A percentile compares a stretch with the other conserved stretches of the same genome.
Evolutionary conservation across 805 yeast species (phyloP).

Genomic region (Zygosaccharomyces siamensis): DNA sequence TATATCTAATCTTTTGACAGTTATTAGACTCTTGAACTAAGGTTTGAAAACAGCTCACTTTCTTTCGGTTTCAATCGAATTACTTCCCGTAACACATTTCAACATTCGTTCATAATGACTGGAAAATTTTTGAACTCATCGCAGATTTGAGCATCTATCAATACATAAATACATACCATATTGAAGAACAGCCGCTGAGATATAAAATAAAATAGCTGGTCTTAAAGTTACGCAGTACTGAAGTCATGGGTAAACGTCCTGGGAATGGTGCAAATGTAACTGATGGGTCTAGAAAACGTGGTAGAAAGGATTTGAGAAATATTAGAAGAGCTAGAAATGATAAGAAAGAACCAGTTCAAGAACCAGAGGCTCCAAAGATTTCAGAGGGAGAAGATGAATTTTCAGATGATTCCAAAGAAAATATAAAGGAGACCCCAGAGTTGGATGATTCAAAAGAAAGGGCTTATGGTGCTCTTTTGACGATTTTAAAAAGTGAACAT

Average conservation of each 20-base stretch:
- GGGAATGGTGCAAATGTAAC: constrained; percentile 4
- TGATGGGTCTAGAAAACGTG: constrained; percentile 36
- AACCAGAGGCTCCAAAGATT: constrained; percentile 17
- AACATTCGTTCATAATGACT: constrained; percentile 12
- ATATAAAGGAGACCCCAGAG: constrained; percentile 15
- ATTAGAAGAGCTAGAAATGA: constrained; percentile 46
- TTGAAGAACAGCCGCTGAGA: neutral
- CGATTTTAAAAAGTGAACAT: constrained; percentile 51
- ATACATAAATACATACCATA: neutral
- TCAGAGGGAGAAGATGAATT: constrained; percentile 16
- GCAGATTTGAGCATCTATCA: constrained; percentile 2
- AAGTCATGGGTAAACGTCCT: neutral
- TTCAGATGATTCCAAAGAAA: constrained; percentile 17
- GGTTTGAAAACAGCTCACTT: neutral
- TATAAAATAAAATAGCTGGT: neutral
- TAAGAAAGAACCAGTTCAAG: constrained; percentile 30
- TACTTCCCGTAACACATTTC: neutral
- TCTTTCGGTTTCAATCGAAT: neutral
- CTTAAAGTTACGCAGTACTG: neutral
- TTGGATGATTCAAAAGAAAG: constrained; percentile 35
- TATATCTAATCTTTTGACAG: neutral
- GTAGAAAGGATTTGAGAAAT: constrained; percentile 57
- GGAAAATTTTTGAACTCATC: constrained; percentile 21
- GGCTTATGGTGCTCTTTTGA: constrained; percentile 64
- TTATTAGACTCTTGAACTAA: neutral